These are phyloP conservation scores for Ascobolus immersus DNA, from an alignment of 495 filamentous ascomycete species.

Conservation along the genomic window DNA sequence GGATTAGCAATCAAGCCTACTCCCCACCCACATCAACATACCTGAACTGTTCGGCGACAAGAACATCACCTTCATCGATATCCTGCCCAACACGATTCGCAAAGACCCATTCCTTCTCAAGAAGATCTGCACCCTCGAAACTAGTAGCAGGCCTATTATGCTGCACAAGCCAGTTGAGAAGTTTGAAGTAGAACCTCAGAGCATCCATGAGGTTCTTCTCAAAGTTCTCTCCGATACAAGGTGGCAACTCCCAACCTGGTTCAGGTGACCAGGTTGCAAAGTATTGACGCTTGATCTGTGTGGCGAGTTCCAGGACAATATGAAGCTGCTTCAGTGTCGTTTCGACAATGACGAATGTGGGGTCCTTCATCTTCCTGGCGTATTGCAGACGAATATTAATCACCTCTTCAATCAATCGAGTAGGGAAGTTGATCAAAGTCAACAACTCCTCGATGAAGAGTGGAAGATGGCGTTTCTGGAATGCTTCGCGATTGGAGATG, in stretches of 20 bases:
- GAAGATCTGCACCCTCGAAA: slow-evolving; percentile 91
- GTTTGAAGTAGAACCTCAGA: slow-evolving; percentile 88
- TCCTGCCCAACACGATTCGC: slow-evolving; percentile 74
- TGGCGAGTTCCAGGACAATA: slow-evolving; percentile 69
- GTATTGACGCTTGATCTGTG: slow-evolving; percentile 76
- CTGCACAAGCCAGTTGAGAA: slow-evolving; percentile 89
- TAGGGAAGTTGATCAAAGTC: slow-evolving; percentile 88
- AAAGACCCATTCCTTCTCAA: slow-evolving; percentile 94
- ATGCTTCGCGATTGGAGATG: slow-evolving; percentile 62
- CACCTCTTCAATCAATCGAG: slow-evolving; percentile 84
- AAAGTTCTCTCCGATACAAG: slow-evolving; percentile 90
- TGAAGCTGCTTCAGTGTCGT: slow-evolving; percentile 96
- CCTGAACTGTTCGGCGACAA: slow-evolving; percentile 97
- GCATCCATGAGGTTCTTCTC: slow-evolving; percentile 88
- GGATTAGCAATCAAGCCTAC: slow-evolving; percentile 6
- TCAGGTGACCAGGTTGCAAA: slow-evolving; percentile 59
- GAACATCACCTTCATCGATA: slow-evolving; percentile 73
- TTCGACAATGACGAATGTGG: slow-evolving; percentile 55
- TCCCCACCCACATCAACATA: slow-evolving; percentile 10
- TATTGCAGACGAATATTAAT: slow-evolving; percentile 81
- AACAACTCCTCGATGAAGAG: slow-evolving; percentile 93
- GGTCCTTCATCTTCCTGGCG: slow-evolving; percentile 80
- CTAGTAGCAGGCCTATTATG: slow-evolving; percentile 98
- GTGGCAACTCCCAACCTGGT: slow-evolving; percentile 80
- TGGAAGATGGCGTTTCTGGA: slow-evolving; percentile 73